Evolutionary conservation across 768 basidiomycete species (phyloP).

Genomic region (Xerocomellus dryophilus): DNA sequence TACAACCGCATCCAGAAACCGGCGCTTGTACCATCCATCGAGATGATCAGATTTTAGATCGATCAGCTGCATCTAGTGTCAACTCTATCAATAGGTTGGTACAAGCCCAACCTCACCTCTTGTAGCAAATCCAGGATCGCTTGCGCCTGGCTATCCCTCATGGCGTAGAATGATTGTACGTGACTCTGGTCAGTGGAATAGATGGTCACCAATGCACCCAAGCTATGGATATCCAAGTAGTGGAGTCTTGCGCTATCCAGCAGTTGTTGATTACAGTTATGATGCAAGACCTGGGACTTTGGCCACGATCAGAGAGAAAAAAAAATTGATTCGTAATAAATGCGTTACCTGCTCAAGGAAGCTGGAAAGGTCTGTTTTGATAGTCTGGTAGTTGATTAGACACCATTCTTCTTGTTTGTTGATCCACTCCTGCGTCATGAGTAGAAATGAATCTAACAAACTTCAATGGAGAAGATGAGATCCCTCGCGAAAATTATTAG

Average conservation of each 20-base stretch:
- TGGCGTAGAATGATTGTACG: constrained; percentile 19
- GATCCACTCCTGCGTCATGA: constrained; percentile 19
- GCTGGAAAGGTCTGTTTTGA: constrained; percentile 12
- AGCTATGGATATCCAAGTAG: constrained; percentile 20
- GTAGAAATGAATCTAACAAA: constrained; percentile 15
- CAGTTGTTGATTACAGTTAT: constrained; percentile 22
- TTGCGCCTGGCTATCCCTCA: constrained; percentile 24
- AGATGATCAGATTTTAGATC: constrained; percentile 20
- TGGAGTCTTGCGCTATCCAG: constrained; percentile 12
- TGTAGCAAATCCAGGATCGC: constrained; percentile 28
- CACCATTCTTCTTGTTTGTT: constrained; percentile 24
- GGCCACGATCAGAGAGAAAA: not conserved
- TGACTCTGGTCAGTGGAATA: constrained; percentile 17
- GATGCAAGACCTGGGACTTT: constrained; percentile 17
- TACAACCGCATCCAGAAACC: constrained; percentile 29
- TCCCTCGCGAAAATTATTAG: not conserved
- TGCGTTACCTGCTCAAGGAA: constrained; percentile 14
- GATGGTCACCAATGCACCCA: constrained; percentile 24
- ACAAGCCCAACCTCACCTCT: constrained; percentile 6
- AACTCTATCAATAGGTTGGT: not conserved
- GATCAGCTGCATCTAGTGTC: constrained; percentile 20
- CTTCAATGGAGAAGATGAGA: constrained; percentile 9
- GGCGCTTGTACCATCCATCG: constrained; percentile 26
- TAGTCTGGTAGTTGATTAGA: constrained; percentile 18
- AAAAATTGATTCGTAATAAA: not conserved